Conservation (phyloP, 208 protist species). For the Acanthamoeba culbertsoni region DNA sequence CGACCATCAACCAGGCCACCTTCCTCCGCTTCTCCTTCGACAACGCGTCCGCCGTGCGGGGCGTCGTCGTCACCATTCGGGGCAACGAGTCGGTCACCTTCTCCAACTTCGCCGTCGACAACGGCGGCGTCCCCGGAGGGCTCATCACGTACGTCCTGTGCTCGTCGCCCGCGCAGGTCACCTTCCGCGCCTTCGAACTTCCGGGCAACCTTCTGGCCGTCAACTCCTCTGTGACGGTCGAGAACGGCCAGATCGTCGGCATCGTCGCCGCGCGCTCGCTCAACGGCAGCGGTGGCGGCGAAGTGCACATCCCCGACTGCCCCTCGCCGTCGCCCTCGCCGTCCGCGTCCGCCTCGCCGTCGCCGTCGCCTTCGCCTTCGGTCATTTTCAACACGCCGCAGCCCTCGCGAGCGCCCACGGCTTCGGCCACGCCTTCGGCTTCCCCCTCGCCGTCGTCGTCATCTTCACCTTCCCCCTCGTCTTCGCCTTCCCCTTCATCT, state of each 20-base stretch:
- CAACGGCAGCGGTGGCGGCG: neutral
- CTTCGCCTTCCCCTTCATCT: neutral
- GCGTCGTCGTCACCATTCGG: neutral
- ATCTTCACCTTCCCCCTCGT: neutral
- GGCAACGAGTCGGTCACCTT: neutral
- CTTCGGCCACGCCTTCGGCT: neutral
- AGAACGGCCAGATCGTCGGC: neutral
- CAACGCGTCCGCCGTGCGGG: neutral
- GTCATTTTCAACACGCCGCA: no score
- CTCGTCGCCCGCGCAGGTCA: neutral
- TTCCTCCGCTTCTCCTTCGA: neutral
- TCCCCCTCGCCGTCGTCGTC: neutral
- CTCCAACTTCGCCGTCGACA: neutral
- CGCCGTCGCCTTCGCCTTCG: neutral
- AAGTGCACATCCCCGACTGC: neutral
- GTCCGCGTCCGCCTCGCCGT: neutral
- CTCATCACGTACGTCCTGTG: neutral
- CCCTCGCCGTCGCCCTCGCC: neutral
- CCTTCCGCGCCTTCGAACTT: neutral
- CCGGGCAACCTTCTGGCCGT: neutral
- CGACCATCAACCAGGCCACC: neutral
- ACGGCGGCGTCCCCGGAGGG: neutral
- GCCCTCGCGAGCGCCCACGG: no score
- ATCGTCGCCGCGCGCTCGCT: neutral
- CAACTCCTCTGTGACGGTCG: neutral